Evolutionary conservation across 371 early-diverging fungal species (phyloP), one percentile per base, ranked within the genome.

Genomic region (Circinella minor): DNA sequence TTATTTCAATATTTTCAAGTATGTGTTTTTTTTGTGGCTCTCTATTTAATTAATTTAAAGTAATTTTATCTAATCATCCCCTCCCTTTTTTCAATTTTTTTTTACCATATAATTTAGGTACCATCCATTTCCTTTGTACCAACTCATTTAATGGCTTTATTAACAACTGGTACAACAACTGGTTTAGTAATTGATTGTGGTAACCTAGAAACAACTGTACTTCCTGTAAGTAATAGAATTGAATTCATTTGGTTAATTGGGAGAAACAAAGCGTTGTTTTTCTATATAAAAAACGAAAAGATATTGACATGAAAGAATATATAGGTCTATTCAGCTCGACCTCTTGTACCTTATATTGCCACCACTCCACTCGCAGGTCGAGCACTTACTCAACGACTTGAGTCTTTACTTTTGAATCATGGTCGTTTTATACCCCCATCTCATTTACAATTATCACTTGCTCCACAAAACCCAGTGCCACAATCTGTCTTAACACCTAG

Each of bases 151-250:
- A 81, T 91, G 69, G 92, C 96, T 1, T 70, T 97, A 62, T 71
- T 95, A 69, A 92, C 95, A 1, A 89, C 92, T 10, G 97, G 97
- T 11, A 72, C 81, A 34, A 86, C 89, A 5, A 91, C 91, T 4
- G 96, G 96, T 0, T 77, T 97, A 59, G 94, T 96, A 1, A 77
- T 97, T 17, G 94, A 96, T 72, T 91, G 92, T 68, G 96, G 95
- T 0, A 83, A 92, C 68, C 71, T 92, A 49, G 92, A 91, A 61
- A 91, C 94, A 4, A 79, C 87, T 5, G 92, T 92, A 3, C 75
- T 93, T 59, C 96, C 96, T 47, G 96, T 94, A 88, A 71, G 89
- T 62, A 86, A 75, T 5, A 27, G 27, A 27, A 27, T 27, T 27
- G 27, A 27, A 27, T 0, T 27, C 27, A 27, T 27, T 27, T 27